Base-by-base conservation (phyloP, 2,329 filamentous ascomycete genomes). In the Malbranchea zuffiana region DNA sequence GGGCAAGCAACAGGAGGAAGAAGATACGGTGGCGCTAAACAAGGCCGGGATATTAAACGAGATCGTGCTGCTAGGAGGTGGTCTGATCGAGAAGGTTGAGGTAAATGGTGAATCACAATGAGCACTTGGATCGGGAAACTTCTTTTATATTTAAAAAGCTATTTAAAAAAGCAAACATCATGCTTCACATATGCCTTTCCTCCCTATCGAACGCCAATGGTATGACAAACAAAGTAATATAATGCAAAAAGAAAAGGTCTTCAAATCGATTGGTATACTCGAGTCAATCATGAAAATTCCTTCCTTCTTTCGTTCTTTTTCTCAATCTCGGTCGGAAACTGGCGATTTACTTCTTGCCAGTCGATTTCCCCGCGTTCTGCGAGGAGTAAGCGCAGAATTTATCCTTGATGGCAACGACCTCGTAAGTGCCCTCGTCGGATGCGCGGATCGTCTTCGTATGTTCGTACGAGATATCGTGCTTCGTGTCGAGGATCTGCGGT, bases 361-460 rank as follows among this genome's bases (percentile, higher is more conserved):
- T 42, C 17, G 19, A 26, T 52, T 67, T 67, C 38, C 69, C 61
- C 25, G 69, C 61, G 46, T 75, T 72, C 53, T 79, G 72, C 43
- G 78, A 88, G 30, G 83, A 83, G 60, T 93, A 94, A 17, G 84
- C 79, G 57, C 90, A 98, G 64, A 75, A 92, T 52, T 77, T 77
- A 61, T 98, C 90, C 68, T 92, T 92, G 61, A 98, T 94, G 7
- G 84, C 80, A 19, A 96, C 83, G 12, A 98, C 88, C 64, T 98
- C 90, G 55, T 98, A 98, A 47, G 86, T 94, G 33, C 90, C 90
- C 68, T 96, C 90, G 55, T 94, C 83, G 49, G 80, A 86, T 17
- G 87, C 86, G 50, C 78, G 78, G 50, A 96, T 74, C 17, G 76
- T 75, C 70, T 93, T 87, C 52, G 67, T 78, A 57, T 84, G 74